Evolutionary conservation across 1,284 basidiomycete genomes (phyloP), one percentile per base, ranked within the genome.

Genomic region (Boletellus dicymbophilus): DNA sequence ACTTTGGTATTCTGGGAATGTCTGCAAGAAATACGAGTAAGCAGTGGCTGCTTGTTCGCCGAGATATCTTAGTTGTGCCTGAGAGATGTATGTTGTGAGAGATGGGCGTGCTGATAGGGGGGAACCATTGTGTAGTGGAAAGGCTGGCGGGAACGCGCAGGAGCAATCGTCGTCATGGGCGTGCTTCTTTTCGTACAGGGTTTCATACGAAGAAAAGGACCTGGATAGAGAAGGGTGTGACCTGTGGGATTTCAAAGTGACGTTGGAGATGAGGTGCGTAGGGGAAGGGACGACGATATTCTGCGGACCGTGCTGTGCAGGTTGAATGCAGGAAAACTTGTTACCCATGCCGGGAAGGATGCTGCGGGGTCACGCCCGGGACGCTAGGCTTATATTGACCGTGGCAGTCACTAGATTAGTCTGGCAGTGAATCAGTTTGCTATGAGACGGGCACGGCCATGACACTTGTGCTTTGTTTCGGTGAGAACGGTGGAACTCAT

Each of bases 1-100:
- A 16, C 72, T 69, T 46, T 75, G 75, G 53, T 84, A 84, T 65
- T 84, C 80, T 70, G 64, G 68, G 44, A 59, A 79, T 4, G 72
- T 62, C 31, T 64, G 62, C 25, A 82, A 61, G 58, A 81, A 82
- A 2, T 57, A 52, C 13, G 64, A 55, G 52, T 76, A 77, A 30
- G 72, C 71, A 7, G 53, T 46, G 18, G 63, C 51, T 12, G 67
- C 65, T 31, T 68, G 66, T 34, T 66, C 60, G 2, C 63, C 59
- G 1, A 63, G 53, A 3, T 48, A 54, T 28, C n/a, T 48, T 15
- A 50, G n/a, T 26, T 58, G 59, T 15, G 53, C 43, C 16, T 63
- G 58, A 6, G 69, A 61, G 27, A 61, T 50, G 51, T 73, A 71
- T 28, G 66, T 57, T 28, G 55, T 53, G 23, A 55, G 60, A 44